Conservation (phyloP, 371 early-diverging fungal genomes). For the Syncephalis plumigaleata region DNA sequence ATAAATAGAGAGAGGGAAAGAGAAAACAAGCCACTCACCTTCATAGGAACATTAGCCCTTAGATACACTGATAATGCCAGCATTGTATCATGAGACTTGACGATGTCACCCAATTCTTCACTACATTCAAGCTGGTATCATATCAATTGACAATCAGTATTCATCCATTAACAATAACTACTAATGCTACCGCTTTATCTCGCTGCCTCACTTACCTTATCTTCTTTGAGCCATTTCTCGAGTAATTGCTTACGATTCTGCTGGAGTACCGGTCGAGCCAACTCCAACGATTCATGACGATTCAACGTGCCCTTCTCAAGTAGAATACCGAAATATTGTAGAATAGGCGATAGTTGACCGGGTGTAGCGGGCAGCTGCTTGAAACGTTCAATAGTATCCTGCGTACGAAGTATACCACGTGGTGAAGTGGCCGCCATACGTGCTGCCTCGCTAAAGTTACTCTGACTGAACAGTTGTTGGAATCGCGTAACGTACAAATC, state of each 20-base stretch:
- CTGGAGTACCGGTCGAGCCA: constrained; percentile 79
- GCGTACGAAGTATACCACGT: constrained; percentile 84
- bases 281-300: constrained; percentile 84
- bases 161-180: neutral
- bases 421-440: constrained; percentile 94
- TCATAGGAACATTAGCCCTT: constrained; percentile 81
- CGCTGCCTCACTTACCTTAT: constrained; percentile 43
- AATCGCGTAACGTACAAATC: constrained; percentile 77
- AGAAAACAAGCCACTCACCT: constrained; percentile 13
- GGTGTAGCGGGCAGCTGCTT: constrained; percentile 62
- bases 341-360: constrained; percentile 80
- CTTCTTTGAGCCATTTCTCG: constrained; percentile 97
- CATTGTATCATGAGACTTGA: constrained; percentile 78
- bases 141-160: constrained; percentile 1
- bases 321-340: constrained; percentile 94
- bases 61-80: constrained; percentile 89
- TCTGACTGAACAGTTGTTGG: constrained; percentile 59
- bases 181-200: constrained; percentile 2
- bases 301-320: constrained; percentile 89
- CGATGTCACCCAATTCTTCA: constrained; percentile 95
- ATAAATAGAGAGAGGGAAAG: neutral
- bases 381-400: constrained; percentile 86
- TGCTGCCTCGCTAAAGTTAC: constrained; percentile 78
- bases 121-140: constrained; percentile 56
- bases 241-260: constrained; percentile 86